Evolutionary conservation across 2,329 filamentous ascomycete species (phyloP), one percentile per base, ranked within the genome.

Genomic region (Sclerotinia subarctica): DNA sequence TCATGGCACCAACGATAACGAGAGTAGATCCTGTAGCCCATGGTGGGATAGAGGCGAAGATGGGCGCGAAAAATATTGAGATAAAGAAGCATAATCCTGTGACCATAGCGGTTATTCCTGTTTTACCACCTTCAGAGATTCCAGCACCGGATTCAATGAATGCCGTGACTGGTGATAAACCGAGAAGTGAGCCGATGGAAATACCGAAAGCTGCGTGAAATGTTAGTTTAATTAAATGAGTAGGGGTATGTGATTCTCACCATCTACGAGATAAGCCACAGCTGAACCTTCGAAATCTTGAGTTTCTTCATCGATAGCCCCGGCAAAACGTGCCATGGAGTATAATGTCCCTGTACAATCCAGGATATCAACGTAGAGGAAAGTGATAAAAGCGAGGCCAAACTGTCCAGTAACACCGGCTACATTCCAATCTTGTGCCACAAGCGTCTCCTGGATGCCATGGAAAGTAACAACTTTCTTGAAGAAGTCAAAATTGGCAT

Each of bases 111-210:
- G 92, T 94, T n/a, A 96, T 80, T n/a, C 93, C 93, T 0, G 93
- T 96, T 76, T 89, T 89, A 56, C 92, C 93, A 65, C 93, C 93
- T 79, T 96, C 92, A 0, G 91, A 91, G 72, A 96, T 96, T 74
- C 93, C 93, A 17, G 93, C 93, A 76, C 92, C 92, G n/a, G 90
- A 93, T 79, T 96, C 93, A 75, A 96, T 88, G 76, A 93, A 96
- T 15, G 92, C 92, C 0, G 92, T 96, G 5, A 96, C 91, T 0
- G 93, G 93, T 0, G 93, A 90, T 17, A 85, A 86, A 64, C 93
- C 93, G 59, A 96, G 83, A 1, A 96, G 81, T 6, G 90, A 87
- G 4, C 92, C 92, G 70, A 96, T 91, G 1, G 91, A 91, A 73
- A 96, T 93, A 74, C 85, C 84, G 51, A 94, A 80, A 0, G 92